Evolutionary conservation across 306 rosid species (phyloP).

Genomic region (Cucurbita moschata): DNA sequence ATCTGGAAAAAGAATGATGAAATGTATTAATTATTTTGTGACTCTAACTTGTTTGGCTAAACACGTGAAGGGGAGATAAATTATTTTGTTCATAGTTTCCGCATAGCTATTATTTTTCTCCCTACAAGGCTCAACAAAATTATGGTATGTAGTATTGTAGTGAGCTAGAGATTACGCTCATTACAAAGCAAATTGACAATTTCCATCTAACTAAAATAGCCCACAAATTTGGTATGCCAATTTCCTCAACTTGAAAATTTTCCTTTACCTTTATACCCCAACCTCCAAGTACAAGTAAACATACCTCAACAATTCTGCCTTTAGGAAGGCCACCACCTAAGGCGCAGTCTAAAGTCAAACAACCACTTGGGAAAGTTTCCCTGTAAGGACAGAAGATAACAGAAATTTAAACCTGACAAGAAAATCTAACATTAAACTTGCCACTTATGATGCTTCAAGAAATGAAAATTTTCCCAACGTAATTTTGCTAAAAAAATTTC

Average conservation of each 20-base stretch:
- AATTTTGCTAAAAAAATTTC: neutral
- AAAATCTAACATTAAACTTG: neutral
- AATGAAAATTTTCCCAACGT: neutral
- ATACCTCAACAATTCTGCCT: constrained; percentile 98
- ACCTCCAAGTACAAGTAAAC: neutral
- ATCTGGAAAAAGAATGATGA: constrained; percentile 31
- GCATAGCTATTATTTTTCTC: no score
- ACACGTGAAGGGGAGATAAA: no score
- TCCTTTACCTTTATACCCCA: neutral
- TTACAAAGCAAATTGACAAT: neutral
- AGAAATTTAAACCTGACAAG: neutral
- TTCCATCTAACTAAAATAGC: neutral
- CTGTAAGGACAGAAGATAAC: constrained; percentile 24
- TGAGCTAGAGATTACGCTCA: neutral
- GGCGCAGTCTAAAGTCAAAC: constrained; percentile 87
- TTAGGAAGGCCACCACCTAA: constrained; percentile 96
- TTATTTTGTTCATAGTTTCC: no score
- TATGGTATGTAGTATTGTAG: neutral
- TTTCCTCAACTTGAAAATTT: neutral
- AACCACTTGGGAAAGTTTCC: constrained; percentile 98
- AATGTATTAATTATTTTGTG: neutral
- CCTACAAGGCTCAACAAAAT: neutral
- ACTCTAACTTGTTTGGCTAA: neutral
- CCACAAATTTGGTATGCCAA: neutral
- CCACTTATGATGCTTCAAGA: neutral